Conservation (phyloP, 305 asterid genomes). For the Rubia occidens region DNA sequence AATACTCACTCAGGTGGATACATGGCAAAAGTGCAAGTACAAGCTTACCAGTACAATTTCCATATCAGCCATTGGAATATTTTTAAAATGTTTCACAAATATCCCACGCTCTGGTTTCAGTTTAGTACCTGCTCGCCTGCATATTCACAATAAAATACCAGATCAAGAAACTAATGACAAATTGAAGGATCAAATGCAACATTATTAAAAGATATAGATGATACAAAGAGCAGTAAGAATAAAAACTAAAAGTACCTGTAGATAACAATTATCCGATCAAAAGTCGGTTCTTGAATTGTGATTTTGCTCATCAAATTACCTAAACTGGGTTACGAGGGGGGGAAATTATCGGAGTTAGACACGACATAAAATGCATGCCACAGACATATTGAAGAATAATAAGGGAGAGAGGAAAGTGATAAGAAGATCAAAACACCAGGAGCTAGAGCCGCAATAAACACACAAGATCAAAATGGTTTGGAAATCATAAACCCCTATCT, state of each 20-base stretch:
- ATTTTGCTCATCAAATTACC: slow-evolving; percentile 53
- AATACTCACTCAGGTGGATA: slow-evolving; percentile 2
- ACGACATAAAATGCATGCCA: not conserved
- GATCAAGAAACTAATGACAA: slow-evolving; percentile 3
- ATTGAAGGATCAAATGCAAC: not conserved
- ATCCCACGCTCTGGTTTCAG: slow-evolving; percentile 72
- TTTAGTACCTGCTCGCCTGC: slow-evolving; percentile 69
- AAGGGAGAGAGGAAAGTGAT: too few species aligned
- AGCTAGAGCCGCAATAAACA: not conserved
- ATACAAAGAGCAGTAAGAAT: slow-evolving; percentile 14
- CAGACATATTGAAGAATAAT: too few species aligned
- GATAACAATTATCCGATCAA: slow-evolving; percentile 92
- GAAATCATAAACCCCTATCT: not conserved
- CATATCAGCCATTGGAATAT: slow-evolving; percentile 99
- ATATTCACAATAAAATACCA: slow-evolving; percentile 21
- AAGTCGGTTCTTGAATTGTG: slow-evolving; percentile 94
- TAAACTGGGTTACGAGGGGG: slow-evolving; percentile 44
- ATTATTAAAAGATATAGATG: not conserved
- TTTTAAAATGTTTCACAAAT: slow-evolving; percentile 88
- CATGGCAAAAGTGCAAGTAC: slow-evolving; percentile 13
- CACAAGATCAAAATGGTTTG: not conserved
- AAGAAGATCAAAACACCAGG: not conserved
- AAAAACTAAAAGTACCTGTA: slow-evolving; percentile 57
- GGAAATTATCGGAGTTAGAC: slow-evolving; percentile 7
- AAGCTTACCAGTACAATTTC: slow-evolving; percentile 86